phyloP scores from a whole-genome alignment of 208 protist species.

The Leishmania amazonensis region DNA sequence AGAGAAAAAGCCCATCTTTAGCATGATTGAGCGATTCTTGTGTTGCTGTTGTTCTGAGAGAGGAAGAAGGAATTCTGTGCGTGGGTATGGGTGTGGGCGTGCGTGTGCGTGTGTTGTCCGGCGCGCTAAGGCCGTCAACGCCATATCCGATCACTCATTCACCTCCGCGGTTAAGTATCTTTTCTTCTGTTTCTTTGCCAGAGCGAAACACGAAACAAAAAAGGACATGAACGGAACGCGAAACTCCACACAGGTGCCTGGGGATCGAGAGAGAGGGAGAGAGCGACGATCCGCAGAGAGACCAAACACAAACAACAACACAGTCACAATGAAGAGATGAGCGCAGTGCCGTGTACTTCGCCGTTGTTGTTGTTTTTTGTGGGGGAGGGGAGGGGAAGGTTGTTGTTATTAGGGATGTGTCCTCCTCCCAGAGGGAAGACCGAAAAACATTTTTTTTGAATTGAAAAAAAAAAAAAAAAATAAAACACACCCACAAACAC shows the following conservation, averaged over 20 bases:
- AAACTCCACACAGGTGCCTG: not conserved
- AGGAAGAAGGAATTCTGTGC: no score
- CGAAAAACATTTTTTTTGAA: not conserved
- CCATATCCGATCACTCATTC: not conserved
- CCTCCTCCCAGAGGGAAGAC: no score
- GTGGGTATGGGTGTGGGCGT: no score
- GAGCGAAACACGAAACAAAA: not conserved
- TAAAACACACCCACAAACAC: not conserved
- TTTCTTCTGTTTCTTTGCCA: not conserved
- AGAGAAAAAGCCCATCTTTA: slow-evolving; percentile 2
- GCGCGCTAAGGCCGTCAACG: not conserved
- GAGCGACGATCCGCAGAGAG: not conserved
- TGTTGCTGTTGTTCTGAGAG: not conserved
- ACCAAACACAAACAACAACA: not conserved
- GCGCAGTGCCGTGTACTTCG: no score
- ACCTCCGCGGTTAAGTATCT: slow-evolving; percentile 1
- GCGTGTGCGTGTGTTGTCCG: not conserved
- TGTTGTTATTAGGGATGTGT: no score
- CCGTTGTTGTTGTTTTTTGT: no score
- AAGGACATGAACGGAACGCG: not conserved
- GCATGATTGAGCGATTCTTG: not conserved
- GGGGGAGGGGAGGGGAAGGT: no score
- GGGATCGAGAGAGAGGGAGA: not conserved
- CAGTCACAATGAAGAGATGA: not conserved
- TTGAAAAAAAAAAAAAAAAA: not conserved